Base-by-base conservation (phyloP, 1,139 yeast species). In the Saccharomycopsis crataegensis region DNA sequence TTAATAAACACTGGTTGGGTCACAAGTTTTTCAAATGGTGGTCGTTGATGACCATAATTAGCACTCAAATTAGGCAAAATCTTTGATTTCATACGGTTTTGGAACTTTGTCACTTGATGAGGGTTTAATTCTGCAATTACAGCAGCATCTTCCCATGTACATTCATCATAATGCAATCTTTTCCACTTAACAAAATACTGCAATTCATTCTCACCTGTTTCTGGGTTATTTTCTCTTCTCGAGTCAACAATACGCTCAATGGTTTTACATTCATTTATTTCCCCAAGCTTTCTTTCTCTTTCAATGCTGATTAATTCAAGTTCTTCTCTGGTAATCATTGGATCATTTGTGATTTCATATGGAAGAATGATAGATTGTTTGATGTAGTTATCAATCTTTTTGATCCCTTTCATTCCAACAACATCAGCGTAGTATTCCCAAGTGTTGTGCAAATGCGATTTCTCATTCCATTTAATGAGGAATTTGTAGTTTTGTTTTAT, bases 141-240 rank as follows among this genome's bases (percentile, higher is more conserved):
- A 54, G 84, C 85, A 1, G 96, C 98, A 62, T 83, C 81, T 70
- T 94, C 99, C 99, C 99, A 94, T 4, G 98, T 89, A 59, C 96
- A 89, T 61, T 88, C 95, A 68, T 94, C 98, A 65, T 94, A 94
- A 64, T 91, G 87, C 46, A 94, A 75, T 57, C 98, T 78, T 66
- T 82, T 85, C 99, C 99, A 93, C 68, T 94, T 94, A 58, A 91
- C 93, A 58, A 85, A 79, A 66, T 93, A 94, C 64, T 83, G 86
- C 59, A 93, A 73, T 57, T 79, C 83, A 37, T 83, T 82, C 41
- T 76, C 76, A 37, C 88, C 93, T 58, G 76, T 80, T 11, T 77
- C 81, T 34, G 76, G 75, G 6, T 73, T 72, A 49, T 72, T 72
- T 22, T 83, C 77, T 66, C 99, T 81, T 62, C 88, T 90, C 55